Percentiles rank a stretch among this genome's conserved stretches.
Conservation (phyloP, 257 asterid species). For the Plantago ovata region DNA sequence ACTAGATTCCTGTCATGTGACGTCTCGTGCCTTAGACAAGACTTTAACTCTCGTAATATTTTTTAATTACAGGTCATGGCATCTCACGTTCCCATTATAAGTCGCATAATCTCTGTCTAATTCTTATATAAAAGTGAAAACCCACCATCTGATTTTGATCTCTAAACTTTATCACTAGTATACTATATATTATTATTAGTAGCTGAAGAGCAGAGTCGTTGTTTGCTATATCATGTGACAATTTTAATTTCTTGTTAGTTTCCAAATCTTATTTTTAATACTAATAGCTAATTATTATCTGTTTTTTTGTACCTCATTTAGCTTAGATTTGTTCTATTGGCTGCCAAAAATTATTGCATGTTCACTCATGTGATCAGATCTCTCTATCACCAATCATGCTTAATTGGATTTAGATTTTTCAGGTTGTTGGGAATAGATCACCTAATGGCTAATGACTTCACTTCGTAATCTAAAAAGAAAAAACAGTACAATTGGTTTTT, state of each 20-base stretch:
- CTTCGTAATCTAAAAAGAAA: no score
- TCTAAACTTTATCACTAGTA: not conserved
- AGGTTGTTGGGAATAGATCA: not conserved
- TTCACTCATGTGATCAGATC: conserved; percentile 34
- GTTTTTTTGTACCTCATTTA: conserved; percentile 4
- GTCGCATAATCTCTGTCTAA: no score
- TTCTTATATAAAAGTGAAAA: not conserved
- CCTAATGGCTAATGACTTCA: not conserved
- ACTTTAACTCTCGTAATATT: conserved; percentile 12
- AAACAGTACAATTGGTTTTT: no score
- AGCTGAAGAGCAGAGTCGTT: no score
- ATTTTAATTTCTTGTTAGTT: not conserved
- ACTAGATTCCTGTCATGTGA: conserved; percentile 32
- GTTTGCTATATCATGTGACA: conserved; percentile 17
- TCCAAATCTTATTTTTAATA: not conserved
- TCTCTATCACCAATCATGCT: conserved; percentile 9
- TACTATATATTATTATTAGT: not conserved
- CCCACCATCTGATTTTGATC: not conserved
- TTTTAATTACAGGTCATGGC: conserved; percentile 36
- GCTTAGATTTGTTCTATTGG: conserved; percentile 30
- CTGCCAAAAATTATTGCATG: conserved; percentile 16
- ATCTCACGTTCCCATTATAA: conserved; percentile 42
- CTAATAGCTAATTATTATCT: not conserved
- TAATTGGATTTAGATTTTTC: not conserved
- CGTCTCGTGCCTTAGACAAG: conserved; percentile 29